These are phyloP conservation scores for Ceratocystis smalleyi DNA, from an alignment of 2,329 filamentous ascomycete genomes.

Conservation along the genomic window DNA sequence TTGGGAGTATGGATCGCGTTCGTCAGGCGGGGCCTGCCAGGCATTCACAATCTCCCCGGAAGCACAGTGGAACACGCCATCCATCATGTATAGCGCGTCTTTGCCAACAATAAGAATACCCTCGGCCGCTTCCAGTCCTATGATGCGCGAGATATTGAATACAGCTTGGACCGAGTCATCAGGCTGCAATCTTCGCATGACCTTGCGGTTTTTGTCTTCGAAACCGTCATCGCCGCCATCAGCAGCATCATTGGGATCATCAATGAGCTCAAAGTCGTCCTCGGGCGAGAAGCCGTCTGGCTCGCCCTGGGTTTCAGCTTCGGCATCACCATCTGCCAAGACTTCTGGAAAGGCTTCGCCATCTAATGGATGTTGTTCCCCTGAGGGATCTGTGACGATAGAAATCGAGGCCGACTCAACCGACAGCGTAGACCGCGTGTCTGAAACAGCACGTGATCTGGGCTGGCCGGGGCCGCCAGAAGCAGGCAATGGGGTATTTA, in stretches of 20 bases:
- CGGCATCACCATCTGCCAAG: not conserved
- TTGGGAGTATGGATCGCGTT: slow-evolving; percentile 87
- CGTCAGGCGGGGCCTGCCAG: slow-evolving; percentile 80
- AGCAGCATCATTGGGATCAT: slow-evolving; percentile 73
- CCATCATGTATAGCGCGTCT: slow-evolving; percentile 81
- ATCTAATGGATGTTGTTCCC: slow-evolving; percentile 10
- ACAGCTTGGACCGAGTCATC: slow-evolving; percentile 87
- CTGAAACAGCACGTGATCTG: slow-evolving; percentile 12
- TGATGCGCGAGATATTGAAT: slow-evolving; percentile 87
- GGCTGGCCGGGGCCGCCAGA: slow-evolving; percentile 7
- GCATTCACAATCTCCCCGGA: slow-evolving; percentile 96
- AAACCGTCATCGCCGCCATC: slow-evolving; percentile 55
- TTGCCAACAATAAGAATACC: slow-evolving; percentile 88
- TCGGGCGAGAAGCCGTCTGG: slow-evolving; percentile 34
- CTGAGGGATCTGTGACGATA: slow-evolving; percentile 12
- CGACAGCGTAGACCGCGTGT: slow-evolving; percentile 14
- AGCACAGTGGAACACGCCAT: slow-evolving; percentile 87
- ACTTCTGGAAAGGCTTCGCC: slow-evolving; percentile 8
- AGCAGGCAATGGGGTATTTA: slow-evolving; percentile 21
- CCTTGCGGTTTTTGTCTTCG: slow-evolving; percentile 95
- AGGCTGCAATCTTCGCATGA: slow-evolving; percentile 82
- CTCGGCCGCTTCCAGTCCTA: slow-evolving; percentile 85
- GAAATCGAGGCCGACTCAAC: slow-evolving; percentile 13
- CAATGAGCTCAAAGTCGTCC: slow-evolving; percentile 90
- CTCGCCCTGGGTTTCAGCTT: not conserved